phyloP scores from a whole-genome alignment of 805 yeast species.

The Candida oleophila region DNA sequence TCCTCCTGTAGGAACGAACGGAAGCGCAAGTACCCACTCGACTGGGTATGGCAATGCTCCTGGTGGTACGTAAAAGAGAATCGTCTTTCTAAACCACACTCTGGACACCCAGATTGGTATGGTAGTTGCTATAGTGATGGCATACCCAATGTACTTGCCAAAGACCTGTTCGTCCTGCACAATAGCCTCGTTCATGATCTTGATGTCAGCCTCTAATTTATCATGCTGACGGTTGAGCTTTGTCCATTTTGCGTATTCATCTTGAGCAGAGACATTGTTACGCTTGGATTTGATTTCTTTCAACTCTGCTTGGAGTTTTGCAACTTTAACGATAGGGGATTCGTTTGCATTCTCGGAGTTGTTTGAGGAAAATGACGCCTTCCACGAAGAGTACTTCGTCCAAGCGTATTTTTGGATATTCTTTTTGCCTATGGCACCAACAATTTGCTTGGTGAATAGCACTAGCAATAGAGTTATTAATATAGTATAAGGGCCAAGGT shows the following conservation, averaged over 20 bases:
- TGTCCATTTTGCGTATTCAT: constrained; percentile 95
- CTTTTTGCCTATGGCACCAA: constrained; percentile 36
- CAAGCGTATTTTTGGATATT: constrained; percentile 35
- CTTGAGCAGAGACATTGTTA: constrained; percentile 75
- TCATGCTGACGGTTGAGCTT: constrained; percentile 76
- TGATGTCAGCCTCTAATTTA: constrained; percentile 52
- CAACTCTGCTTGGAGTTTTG: constrained; percentile 42
- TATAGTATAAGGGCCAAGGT: constrained; percentile 34
- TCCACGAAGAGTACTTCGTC: constrained; percentile 28
- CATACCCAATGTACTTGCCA: constrained; percentile 27
- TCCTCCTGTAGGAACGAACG: constrained; percentile 61
- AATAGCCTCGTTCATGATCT: constrained; percentile 38
- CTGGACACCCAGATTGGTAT: constrained; percentile 50
- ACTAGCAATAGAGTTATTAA: constrained; percentile 32
- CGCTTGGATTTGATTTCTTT: constrained; percentile 50
- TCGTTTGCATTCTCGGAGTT: constrained; percentile 20
- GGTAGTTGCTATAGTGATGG: constrained; percentile 39
- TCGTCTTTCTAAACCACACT: constrained; percentile 50
- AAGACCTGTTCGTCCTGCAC: constrained; percentile 33
- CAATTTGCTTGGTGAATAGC: constrained; percentile 33
- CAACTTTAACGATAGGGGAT: constrained; percentile 21
- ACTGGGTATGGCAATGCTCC: constrained; percentile 55
- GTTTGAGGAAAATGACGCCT: constrained; percentile 15
- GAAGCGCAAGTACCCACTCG: constrained; percentile 60
- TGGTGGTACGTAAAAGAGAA: constrained; percentile 58